Evolutionary conservation across 306 rosid genomes (phyloP).

Genomic region (Benincasa hispida): DNA sequence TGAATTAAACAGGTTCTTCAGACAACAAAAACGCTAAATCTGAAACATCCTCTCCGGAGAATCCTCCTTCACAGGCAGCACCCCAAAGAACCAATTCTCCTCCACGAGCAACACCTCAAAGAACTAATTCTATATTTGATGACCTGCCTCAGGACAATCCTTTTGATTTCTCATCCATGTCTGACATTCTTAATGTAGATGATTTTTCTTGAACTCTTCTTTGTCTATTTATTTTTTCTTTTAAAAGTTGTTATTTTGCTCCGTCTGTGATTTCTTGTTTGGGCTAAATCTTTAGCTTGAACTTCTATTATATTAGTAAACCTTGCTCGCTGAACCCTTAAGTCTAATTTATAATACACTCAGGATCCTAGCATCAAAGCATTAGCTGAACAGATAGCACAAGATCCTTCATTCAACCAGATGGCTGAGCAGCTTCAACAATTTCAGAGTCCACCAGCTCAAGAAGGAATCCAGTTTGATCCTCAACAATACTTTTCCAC

Average conservation of each 20-base stretch:
- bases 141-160: slow-evolving; percentile 51
- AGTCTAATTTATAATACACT: slow-evolving; percentile 10
- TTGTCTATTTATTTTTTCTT: neutral
- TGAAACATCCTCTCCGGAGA: slow-evolving; percentile 42
- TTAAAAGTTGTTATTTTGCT: neutral
- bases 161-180: slow-evolving; percentile 91
- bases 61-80: slow-evolving; percentile 20
- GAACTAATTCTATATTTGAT: slow-evolving; percentile 37
- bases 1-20: slow-evolving; percentile 32
- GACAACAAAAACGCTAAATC: slow-evolving; percentile 38
- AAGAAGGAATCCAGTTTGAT: slow-evolving; percentile 63
- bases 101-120: slow-evolving; percentile 22
- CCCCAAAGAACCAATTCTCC: neutral
- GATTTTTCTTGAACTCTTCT: neutral
- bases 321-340: neutral
- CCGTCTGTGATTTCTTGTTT: neutral
- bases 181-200: slow-evolving; percentile 85
- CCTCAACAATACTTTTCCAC: slow-evolving; percentile 67
- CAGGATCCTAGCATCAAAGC: slow-evolving; percentile 99
- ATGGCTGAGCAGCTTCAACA: slow-evolving; percentile 99
- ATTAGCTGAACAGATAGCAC: slow-evolving; percentile 89
- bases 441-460: slow-evolving; percentile 53
- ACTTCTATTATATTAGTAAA: neutral
- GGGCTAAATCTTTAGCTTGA: neutral
- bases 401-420: slow-evolving; percentile 91